A percentile compares a stretch with the other conserved stretches of the same genome.
These are phyloP conservation scores for Zymoseptoria passerinii DNA, from an alignment of 2,329 filamentous ascomycete genomes.

Conservation along the genomic window DNA sequence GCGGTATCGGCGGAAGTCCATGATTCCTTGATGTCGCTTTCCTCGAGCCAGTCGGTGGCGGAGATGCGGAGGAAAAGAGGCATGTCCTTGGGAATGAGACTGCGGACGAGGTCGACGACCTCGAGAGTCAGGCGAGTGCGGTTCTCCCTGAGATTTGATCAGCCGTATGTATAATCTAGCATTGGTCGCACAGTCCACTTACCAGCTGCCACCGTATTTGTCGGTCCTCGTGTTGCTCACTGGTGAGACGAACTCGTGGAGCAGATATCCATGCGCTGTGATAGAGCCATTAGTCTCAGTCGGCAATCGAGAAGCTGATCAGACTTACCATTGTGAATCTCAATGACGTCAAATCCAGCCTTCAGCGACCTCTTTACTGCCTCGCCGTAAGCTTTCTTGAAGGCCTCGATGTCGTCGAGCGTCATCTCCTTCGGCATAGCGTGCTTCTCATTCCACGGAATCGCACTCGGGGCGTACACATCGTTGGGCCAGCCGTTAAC, in stretches of 20 bases:
- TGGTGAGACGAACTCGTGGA: constrained; percentile 62
- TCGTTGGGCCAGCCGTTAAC: constrained; percentile 47
- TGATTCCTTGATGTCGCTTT: constrained; percentile 45
- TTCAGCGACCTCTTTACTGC: constrained; percentile 47
- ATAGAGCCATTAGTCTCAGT: neutral
- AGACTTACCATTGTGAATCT: constrained; percentile 65
- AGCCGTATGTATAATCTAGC: no score
- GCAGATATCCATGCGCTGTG: constrained; percentile 70
- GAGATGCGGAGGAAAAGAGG: constrained; percentile 66
- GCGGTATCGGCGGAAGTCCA: constrained; percentile 62
- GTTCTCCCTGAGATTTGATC: no score
- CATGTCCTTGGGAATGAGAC: constrained; percentile 56
- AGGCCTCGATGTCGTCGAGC: constrained; percentile 54
- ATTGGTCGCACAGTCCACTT: neutral
- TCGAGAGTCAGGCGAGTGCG: constrained; percentile 61
- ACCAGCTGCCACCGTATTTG: constrained; percentile 54
- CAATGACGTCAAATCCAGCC: constrained; percentile 68
- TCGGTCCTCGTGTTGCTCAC: constrained; percentile 62
- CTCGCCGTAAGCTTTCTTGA: constrained; percentile 56
- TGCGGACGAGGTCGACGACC: constrained; percentile 53
- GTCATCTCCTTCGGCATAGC: constrained; percentile 60
- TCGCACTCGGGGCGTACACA: constrained; percentile 50
- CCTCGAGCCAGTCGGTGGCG: constrained; percentile 69
- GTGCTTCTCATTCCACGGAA: constrained; percentile 54
- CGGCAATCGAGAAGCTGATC: constrained; percentile 1